phyloP scores from a whole-genome alignment of 768 basidiomycete species.

The Leccinum arenicola region DNA sequence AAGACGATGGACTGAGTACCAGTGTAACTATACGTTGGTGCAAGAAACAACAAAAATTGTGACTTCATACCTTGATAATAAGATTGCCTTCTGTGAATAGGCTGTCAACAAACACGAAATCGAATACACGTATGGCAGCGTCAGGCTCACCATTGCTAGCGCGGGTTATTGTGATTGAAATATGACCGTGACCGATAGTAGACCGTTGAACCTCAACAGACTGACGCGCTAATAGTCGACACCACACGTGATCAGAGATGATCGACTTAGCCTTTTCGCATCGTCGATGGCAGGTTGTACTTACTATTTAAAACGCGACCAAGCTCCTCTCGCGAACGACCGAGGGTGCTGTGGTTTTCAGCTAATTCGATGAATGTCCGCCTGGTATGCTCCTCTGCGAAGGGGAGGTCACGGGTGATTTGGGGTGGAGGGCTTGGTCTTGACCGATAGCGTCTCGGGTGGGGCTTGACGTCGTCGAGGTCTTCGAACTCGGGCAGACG shows the following conservation, averaged over 20 bases:
- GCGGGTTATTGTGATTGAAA: constrained; percentile 1
- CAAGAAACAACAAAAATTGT: rapidly evolving
- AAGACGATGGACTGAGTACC: constrained; percentile 2
- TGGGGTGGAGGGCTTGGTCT: too few relatives aligned
- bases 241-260: too few relatives aligned
- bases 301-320: neutral
- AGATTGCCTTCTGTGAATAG: neutral
- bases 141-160: neutral
- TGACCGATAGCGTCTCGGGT: too few relatives aligned
- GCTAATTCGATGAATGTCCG: too few relatives aligned
- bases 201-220: constrained; percentile 10
- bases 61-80: constrained; percentile 1
- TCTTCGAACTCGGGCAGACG: too few relatives aligned
- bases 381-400: too few relatives aligned
- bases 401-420: too few relatives aligned
- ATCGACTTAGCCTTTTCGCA: neutral
- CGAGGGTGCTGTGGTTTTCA: too few relatives aligned
- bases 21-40: neutral
- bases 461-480: too few relatives aligned
- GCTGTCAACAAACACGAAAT: constrained; percentile 1
- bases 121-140: neutral
- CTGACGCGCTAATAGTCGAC: neutral
- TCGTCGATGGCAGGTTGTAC: neutral
- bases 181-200: constrained; percentile 1
- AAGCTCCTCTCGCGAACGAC: too few relatives aligned